Evolutionary conservation across 805 yeast species (phyloP).

Genomic region (Yamadazyma phyllophila): DNA sequence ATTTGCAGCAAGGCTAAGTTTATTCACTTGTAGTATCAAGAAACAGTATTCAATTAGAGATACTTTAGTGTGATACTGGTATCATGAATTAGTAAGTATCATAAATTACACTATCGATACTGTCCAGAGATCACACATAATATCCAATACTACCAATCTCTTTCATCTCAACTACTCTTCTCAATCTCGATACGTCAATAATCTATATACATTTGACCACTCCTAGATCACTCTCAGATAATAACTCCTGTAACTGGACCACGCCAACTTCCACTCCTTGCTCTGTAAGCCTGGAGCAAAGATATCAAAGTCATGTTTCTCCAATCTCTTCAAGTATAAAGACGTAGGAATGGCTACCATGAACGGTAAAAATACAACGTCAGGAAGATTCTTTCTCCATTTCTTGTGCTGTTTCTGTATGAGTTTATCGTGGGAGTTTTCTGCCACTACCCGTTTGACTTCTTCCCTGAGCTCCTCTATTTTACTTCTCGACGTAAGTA

Average conservation of each 20-base stretch:
- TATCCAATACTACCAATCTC: too few species aligned
- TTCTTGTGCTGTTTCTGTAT: conserved; percentile 23
- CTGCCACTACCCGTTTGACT: conserved; percentile 29
- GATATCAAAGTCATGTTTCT: conserved; percentile 64
- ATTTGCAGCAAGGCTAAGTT: too few species aligned
- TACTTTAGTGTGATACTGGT: too few species aligned
- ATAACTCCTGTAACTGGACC: conserved; percentile 53
- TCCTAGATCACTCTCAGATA: conserved; percentile 33
- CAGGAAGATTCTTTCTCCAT: conserved; percentile 54
- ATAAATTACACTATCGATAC: too few species aligned
- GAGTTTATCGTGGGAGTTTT: conserved; percentile 23
- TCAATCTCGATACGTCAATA: too few species aligned
- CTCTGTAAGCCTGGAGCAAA: conserved; percentile 41
- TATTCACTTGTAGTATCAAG: too few species aligned
- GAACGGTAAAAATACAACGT: conserved; percentile 63
- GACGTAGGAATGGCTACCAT: conserved; percentile 66
- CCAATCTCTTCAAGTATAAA: conserved; percentile 59
- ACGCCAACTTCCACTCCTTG: conserved; percentile 66
- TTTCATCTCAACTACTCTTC: too few species aligned
- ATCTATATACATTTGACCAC: not conserved
- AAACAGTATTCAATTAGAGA: too few species aligned
- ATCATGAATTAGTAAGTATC: too few species aligned
- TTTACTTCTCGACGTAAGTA: conserved; percentile 64
- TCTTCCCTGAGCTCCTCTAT: conserved; percentile 37
- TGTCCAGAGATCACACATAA: too few species aligned